Percentiles rank a stretch among this genome's conserved stretches.
Conservation (phyloP, 2,329 filamentous ascomycete species). For the Fusarium tanahbumbuense region DNA sequence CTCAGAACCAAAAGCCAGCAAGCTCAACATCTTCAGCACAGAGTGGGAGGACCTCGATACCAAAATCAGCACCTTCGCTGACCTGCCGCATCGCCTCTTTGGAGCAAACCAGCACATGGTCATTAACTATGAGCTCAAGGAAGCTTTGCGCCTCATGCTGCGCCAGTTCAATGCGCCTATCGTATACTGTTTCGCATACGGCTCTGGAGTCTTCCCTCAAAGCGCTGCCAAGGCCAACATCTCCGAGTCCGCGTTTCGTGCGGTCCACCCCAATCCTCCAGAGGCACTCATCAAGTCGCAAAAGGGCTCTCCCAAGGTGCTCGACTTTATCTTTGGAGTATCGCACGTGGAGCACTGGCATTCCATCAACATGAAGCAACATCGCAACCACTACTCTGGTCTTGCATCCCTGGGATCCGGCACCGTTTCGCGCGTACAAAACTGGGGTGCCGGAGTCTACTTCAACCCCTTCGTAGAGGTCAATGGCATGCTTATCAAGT, state of each 20-base stretch:
- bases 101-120: slow-evolving; percentile 97
- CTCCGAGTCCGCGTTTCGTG: slow-evolving; percentile 66
- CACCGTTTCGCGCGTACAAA: slow-evolving; percentile 85
- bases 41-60: slow-evolving; percentile 60
- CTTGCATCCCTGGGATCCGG: slow-evolving; percentile 86
- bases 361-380: slow-evolving; percentile 87
- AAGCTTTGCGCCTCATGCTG: slow-evolving; percentile 85
- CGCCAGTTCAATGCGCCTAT: slow-evolving; percentile 95
- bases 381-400: slow-evolving; percentile 91
- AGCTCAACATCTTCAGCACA: slow-evolving; percentile 53
- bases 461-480: slow-evolving; percentile 97
- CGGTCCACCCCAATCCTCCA: slow-evolving; percentile 85
- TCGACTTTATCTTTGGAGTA: slow-evolving; percentile 98
- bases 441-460: slow-evolving; percentile 95
- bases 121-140: slow-evolving; percentile 95
- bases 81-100: slow-evolving; percentile 68
- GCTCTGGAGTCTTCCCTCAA: slow-evolving; percentile 95
- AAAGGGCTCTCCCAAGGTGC: slow-evolving; percentile 91
- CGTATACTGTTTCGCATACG: slow-evolving; percentile 96
- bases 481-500: slow-evolving; percentile 97
- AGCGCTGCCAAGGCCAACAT: slow-evolving; percentile 63
- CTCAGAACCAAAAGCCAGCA: slow-evolving; percentile 43
- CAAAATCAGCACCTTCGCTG: slow-evolving; percentile 58
- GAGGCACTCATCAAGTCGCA: slow-evolving; percentile 85
- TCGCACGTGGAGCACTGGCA: slow-evolving; percentile 97